Evolutionary conservation across 352 stramenopile genomes (phyloP), one percentile per base, ranked within the genome.

Genomic region (Discostella stelligera): DNA sequence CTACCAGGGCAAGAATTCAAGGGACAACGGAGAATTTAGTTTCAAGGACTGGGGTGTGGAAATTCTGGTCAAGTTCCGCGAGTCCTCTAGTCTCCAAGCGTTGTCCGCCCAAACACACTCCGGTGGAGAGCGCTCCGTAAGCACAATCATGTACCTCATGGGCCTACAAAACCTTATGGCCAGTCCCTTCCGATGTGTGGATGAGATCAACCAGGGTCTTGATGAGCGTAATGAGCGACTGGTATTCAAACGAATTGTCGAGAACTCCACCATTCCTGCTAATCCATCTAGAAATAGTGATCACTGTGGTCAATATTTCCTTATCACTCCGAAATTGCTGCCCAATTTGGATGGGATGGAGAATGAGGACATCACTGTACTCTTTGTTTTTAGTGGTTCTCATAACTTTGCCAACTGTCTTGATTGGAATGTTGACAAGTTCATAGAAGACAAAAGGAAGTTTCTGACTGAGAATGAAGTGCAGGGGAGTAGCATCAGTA

Each of bases 131-230:
- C 84, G 93, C 18, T 94, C 87, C 20, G 89, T 97, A 0, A 94
- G 85, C 21, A 97, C 94, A 13, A 96, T 97, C 55, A 91, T 97
- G 85, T 97, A 94, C 74, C 79, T 97, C 3, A 96, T 97, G 89
- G 90, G 93, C 10, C 81, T 97, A 14, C 93, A 97, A 80, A 86
- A 94, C 32, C 84, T 93, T 54, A 91, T 94, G 75, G 58, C 80
- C 9, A 87, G 89, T 56, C 94, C 94, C 11, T 97, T 97, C 74
- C 81, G 94, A 50, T 95, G 95, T 32, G 93, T 97, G 8, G 94
- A 97, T 77, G 94, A 97, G 79, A 96, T 97, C 74, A 97, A 97
- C 70, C 94, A 97, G 83, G 94, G 94, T 53, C 90, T 97, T 64
- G 93, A 97, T 75, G 90, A 95, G 50, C 74, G 88, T 1, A 96